Evolutionary conservation across 1,139 yeast genomes (phyloP).

Genomic region (Pichia sp.): DNA sequence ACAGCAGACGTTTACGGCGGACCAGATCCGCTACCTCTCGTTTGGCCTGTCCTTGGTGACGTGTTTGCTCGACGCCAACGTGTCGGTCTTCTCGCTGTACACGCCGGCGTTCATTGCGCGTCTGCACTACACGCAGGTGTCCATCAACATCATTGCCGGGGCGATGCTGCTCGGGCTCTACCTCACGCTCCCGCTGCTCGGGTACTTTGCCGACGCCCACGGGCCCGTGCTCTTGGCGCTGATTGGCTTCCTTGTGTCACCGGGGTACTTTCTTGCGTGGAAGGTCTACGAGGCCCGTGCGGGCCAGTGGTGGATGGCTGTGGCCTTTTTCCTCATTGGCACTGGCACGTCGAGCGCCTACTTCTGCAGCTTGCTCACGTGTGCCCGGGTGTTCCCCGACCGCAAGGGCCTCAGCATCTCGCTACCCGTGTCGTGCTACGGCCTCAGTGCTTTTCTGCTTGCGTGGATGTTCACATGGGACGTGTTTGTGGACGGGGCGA

Average conservation of each 20-base stretch:
- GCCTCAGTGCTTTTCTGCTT: conserved; percentile 67
- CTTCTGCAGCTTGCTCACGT: conserved; percentile 71
- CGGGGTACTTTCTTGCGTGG: conserved; percentile 61
- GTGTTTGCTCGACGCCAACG: conserved; percentile 78
- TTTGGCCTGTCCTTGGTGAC: conserved; percentile 40
- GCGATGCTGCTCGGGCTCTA: conserved; percentile 79
- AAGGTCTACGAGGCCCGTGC: conserved; percentile 28
- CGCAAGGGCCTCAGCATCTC: conserved; percentile 78
- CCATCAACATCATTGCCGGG: conserved; percentile 75
- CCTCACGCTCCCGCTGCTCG: conserved; percentile 75
- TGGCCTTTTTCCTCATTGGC: conserved; percentile 58
- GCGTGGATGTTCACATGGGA: conserved; percentile 48
- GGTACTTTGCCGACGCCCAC: conserved; percentile 76
- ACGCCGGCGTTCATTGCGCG: conserved; percentile 61
- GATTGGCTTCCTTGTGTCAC: conserved; percentile 60
- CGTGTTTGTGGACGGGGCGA: conserved; percentile 34
- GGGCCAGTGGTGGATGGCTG: conserved; percentile 33
- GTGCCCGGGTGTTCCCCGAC: conserved; percentile 77
- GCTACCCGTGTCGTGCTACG: conserved; percentile 83
- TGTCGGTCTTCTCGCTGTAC: conserved; percentile 73
- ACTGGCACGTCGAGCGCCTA: conserved; percentile 77
- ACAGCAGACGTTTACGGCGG: conserved; percentile 27
- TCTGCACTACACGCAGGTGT: conserved; percentile 59
- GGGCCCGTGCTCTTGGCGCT: conserved; percentile 76
- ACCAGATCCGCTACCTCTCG: conserved; percentile 34